Conservation (phyloP, 1,284 basidiomycete species). For the Termitomyces sp. region DNA sequence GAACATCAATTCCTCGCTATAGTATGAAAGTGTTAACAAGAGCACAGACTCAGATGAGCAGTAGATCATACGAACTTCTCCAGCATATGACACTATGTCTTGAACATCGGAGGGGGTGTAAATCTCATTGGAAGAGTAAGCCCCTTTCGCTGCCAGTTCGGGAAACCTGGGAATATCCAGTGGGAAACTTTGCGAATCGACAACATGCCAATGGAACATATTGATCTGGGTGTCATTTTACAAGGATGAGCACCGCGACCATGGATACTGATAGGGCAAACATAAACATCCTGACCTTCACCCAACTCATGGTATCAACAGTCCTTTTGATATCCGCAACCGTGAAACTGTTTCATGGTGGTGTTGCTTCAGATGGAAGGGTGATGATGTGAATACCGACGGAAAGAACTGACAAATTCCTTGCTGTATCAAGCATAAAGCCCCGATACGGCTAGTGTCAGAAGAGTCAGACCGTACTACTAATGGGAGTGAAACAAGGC, state of each 20-base stretch:
- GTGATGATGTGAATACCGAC: not conserved
- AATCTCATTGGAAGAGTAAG: conserved; percentile 50
- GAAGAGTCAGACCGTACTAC: too few relatives aligned
- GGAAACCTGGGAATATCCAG: conserved; percentile 52
- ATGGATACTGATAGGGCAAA: not conserved
- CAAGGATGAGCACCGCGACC: too few relatives aligned
- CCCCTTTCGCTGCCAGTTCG: conserved; percentile 54
- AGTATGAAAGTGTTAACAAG: not conserved
- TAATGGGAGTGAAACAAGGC: not conserved
- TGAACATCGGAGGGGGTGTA: conserved; percentile 56
- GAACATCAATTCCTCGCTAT: conserved; percentile 20
- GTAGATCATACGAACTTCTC: conserved; percentile 21
- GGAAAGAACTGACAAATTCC: conserved; percentile 37
- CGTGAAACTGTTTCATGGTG: conserved; percentile 49
- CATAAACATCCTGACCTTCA: conserved; percentile 54
- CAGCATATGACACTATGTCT: conserved; percentile 60
- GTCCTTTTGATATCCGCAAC: conserved; percentile 65
- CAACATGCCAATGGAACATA: conserved; percentile 71
- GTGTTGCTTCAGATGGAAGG: not conserved
- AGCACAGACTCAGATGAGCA: not conserved
- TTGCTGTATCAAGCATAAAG: conserved; percentile 72
- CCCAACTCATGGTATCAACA: conserved; percentile 81
- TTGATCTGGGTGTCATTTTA: conserved; percentile 18
- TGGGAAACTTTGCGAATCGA: conserved; percentile 66
- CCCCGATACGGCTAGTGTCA: conserved; percentile 65